A percentile compares a stretch with the other conserved stretches of the same genome.
phyloP scores from a whole-genome alignment of 2,329 filamentous ascomycete species.

The Tolypocladium sp. region DNA sequence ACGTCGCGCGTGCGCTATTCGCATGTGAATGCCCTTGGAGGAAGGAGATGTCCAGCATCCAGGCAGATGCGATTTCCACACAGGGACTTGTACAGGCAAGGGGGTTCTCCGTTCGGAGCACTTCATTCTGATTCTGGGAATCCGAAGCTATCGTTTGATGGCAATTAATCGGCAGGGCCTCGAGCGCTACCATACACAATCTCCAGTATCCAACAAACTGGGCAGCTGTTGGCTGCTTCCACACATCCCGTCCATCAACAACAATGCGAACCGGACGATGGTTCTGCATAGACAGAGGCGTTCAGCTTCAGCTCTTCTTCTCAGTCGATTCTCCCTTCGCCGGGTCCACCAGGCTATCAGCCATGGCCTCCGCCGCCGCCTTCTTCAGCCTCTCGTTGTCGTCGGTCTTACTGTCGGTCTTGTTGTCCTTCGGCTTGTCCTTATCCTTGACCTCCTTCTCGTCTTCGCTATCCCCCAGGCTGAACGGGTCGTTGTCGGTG shows the following conservation, averaged over 20 bases:
- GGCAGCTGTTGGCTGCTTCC: not conserved
- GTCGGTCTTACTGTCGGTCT: slow-evolving; percentile 41
- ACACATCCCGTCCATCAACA: not conserved
- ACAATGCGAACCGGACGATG: no score
- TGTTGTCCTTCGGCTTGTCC: slow-evolving; percentile 44
- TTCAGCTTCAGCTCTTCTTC: slow-evolving; percentile 22
- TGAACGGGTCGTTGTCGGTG: slow-evolving; percentile 90
- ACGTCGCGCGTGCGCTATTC: not conserved
- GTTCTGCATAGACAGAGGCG: no score
- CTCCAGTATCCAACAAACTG: not conserved
- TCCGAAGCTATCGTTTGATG: not conserved
- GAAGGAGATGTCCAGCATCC: not conserved
- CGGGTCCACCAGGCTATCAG: slow-evolving; percentile 40
- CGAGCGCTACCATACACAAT: not conserved
- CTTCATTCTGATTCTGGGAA: not conserved
- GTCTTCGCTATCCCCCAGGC: slow-evolving; percentile 88
- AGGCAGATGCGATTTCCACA: not conserved
- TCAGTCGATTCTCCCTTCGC: slow-evolving; percentile 20
- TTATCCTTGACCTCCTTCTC: slow-evolving; percentile 52
- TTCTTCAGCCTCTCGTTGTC: slow-evolving; percentile 56
- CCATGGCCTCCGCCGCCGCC: slow-evolving; percentile 53
- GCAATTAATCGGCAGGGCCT: not conserved
- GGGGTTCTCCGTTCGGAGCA: not conserved
- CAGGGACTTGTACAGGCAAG: not conserved
- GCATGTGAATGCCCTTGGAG: not conserved